These are phyloP conservation scores for Wickerhamiella qilinensis DNA, from an alignment of 805 yeast genomes.

Conservation along the genomic window DNA sequence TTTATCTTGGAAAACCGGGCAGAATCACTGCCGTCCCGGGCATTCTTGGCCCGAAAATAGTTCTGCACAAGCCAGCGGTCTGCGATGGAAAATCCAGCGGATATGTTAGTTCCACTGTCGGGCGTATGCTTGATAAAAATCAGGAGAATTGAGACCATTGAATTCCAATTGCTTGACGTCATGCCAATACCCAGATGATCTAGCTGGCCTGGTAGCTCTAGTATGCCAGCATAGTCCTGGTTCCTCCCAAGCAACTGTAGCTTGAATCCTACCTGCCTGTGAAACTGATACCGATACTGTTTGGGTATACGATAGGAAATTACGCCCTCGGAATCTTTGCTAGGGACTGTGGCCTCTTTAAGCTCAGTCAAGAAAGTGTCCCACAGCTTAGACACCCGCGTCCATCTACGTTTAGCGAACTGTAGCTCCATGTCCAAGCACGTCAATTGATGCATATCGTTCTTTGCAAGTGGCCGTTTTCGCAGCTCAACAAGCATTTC, in stretches of 20 bases:
- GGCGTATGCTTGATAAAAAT: neutral
- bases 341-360: constrained; percentile 3
- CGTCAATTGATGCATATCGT: constrained; percentile 5
- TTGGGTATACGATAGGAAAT: constrained; percentile 6
- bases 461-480: neutral
- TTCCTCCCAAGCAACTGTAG: constrained; percentile 4
- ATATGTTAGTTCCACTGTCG: neutral
- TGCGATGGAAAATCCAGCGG: neutral
- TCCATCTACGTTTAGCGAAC: neutral
- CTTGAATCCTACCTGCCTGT: constrained; percentile 4
- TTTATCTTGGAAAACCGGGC: neutral
- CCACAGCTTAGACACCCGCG: constrained; percentile 8
- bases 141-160: constrained; percentile 1
- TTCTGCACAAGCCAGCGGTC: neutral
- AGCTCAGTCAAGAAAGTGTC: constrained; percentile 5
- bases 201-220: constrained; percentile 6
- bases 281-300: constrained; percentile 7
- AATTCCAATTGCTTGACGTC: constrained; percentile 3
- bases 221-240: neutral
- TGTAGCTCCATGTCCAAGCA: constrained; percentile 11
- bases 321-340: neutral
- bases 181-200: constrained; percentile 2
- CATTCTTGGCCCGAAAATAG: neutral
- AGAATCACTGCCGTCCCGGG: neutral
- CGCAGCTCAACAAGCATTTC: constrained; percentile 9